Conservation (phyloP, 768 basidiomycete species). For the Piloderma croceum region DNA sequence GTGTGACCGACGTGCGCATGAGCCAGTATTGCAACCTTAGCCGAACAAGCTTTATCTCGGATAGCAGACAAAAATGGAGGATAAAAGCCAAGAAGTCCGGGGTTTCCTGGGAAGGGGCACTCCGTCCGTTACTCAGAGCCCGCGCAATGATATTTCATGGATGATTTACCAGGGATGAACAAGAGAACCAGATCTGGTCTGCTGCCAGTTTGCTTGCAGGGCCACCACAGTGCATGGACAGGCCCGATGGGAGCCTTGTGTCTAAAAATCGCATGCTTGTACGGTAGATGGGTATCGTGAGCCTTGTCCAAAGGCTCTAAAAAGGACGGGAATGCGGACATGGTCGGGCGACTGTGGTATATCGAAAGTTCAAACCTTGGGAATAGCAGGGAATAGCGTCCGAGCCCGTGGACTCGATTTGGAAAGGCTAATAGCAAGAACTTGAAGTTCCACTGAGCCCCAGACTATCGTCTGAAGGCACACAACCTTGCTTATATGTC, state of each 20-base stretch:
- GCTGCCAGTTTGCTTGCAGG: slow-evolving; percentile 15
- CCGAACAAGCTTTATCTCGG: slow-evolving; percentile 28
- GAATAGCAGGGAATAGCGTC: too few relatives aligned
- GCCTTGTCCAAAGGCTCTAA: background rate
- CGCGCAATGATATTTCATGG: slow-evolving; percentile 36
- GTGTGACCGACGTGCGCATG: slow-evolving; percentile 65
- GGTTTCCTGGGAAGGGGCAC: slow-evolving; percentile 34
- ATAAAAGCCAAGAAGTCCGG: slow-evolving; percentile 66
- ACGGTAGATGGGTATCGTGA: too few relatives aligned
- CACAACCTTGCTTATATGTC: too few relatives aligned
- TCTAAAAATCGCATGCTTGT: too few relatives aligned
- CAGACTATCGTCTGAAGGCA: too few relatives aligned
- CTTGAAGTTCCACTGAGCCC: too few relatives aligned
- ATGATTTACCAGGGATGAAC: slow-evolving; percentile 43
- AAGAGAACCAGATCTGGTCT: slow-evolving; percentile 33
- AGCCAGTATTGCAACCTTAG: slow-evolving; percentile 47
- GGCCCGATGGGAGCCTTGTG: slow-evolving; percentile 34
- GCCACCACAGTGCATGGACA: slow-evolving; percentile 54
- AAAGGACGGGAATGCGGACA: slow-evolving; percentile 8
- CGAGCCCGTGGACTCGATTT: too few relatives aligned
- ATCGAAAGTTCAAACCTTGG: too few relatives aligned
- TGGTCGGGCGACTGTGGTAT: too few relatives aligned
- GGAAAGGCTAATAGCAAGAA: too few relatives aligned
- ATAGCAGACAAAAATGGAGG: slow-evolving; percentile 55
- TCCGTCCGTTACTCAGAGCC: background rate